phyloP scores from a whole-genome alignment of 805 yeast species.

The Hanseniaspora vineae region DNA sequence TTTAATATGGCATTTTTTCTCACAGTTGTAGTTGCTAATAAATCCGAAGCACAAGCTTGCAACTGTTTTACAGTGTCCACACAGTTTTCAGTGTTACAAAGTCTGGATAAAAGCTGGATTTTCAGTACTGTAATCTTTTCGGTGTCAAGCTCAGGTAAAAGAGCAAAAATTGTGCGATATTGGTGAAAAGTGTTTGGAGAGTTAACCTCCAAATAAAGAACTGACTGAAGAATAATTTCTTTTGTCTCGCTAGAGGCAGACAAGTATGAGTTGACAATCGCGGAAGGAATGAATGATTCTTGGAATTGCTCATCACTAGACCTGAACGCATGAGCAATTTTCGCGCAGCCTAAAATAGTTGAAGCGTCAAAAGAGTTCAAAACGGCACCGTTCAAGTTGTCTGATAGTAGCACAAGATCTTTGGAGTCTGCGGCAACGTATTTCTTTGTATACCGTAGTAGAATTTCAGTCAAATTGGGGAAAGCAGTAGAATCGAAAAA shows the following conservation, averaged over 20 bases:
- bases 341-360: conserved; percentile 48
- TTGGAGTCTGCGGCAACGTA: conserved; percentile 29
- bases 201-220: conserved; percentile 27
- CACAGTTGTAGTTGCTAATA: conserved; percentile 17
- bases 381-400: conserved; percentile 30
- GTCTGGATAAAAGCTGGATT: conserved; percentile 43
- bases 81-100: conserved; percentile 43
- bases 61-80: conserved; percentile 45
- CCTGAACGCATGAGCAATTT: conserved; percentile 43
- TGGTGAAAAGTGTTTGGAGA: conserved; percentile 20
- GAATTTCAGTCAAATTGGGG: conserved; percentile 39
- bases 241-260: conserved; percentile 25
- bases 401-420: conserved; percentile 46
- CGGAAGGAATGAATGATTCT: conserved; percentile 35
- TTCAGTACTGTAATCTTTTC: conserved; percentile 35
- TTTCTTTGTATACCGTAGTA: conserved; percentile 52
- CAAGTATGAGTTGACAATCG: conserved; percentile 32
- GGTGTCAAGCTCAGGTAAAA: conserved; percentile 41
- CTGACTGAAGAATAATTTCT: conserved; percentile 33
- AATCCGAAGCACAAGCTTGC: conserved; percentile 36
- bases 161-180: conserved; percentile 35
- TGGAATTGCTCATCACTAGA: conserved; percentile 37
- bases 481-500: conserved; percentile 69
- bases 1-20: conserved; percentile 42
- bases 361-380: conserved; percentile 40